Evolutionary conservation across 345 rosid species (phyloP).

Genomic region (Trapa bicornis): DNA sequence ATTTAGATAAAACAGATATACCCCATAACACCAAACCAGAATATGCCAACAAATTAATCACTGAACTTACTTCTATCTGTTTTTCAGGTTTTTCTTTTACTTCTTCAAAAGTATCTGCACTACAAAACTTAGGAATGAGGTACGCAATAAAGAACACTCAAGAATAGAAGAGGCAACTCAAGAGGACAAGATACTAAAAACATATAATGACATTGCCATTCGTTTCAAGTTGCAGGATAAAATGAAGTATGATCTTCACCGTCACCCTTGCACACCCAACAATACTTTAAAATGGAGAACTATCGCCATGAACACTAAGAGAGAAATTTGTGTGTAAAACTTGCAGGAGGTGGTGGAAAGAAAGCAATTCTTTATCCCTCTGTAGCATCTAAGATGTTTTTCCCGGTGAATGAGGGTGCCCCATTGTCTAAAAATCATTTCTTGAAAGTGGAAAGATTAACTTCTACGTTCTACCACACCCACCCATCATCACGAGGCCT

Average conservation of each 20-base stretch:
- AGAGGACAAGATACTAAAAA: not conserved
- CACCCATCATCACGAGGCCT: not conserved
- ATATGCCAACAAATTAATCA: not conserved
- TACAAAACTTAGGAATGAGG: slow-evolving; percentile 7
- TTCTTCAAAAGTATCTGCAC: slow-evolving; percentile 45
- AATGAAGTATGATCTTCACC: not conserved
- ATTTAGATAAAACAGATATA: not conserved
- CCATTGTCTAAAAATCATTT: not conserved
- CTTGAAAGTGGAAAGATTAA: not conserved
- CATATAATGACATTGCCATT: not conserved
- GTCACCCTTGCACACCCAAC: not conserved
- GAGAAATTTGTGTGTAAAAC: not conserved
- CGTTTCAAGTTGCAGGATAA: not conserved
- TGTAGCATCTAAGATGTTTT: not conserved
- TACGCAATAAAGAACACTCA: not conserved
- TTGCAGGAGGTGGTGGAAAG: not conserved
- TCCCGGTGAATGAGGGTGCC: not conserved
- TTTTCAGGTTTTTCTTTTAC: slow-evolving; percentile 57
- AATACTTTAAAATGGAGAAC: not conserved
- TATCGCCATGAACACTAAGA: not conserved
- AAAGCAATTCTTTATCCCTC: not conserved
- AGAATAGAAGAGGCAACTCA: not conserved
- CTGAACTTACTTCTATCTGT: slow-evolving; percentile 34
- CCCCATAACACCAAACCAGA: not conserved
- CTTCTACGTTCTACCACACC: not conserved